Evolutionary conservation across 2,329 filamentous ascomycete genomes (phyloP).

Genomic region (Penicillium sp.): DNA sequence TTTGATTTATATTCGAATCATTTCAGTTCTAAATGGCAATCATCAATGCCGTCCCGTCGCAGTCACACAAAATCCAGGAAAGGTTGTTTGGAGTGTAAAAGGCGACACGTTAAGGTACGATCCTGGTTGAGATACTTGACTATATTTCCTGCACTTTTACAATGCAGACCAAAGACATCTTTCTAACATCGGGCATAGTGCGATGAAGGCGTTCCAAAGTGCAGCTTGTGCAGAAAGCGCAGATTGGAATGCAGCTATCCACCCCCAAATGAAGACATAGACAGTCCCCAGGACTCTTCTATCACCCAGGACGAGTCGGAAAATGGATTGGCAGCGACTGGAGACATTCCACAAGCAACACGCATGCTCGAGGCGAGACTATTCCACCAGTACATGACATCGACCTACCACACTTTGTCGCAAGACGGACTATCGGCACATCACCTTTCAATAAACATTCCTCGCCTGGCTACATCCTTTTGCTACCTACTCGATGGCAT

Average conservation of each 20-base stretch:
- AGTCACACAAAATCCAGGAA: slow-evolving; percentile 44
- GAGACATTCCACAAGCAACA: slow-evolving; percentile 19
- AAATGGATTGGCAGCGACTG: slow-evolving; percentile 8
- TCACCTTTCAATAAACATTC: slow-evolving; percentile 37
- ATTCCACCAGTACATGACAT: slow-evolving; percentile 42
- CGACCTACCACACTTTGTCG: slow-evolving; percentile 36
- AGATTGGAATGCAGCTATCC: slow-evolving; percentile 41
- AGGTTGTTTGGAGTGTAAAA: slow-evolving; percentile 43
- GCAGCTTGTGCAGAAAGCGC: slow-evolving; percentile 40
- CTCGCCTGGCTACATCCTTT: slow-evolving; percentile 43
- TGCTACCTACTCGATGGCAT: slow-evolving; percentile 49
- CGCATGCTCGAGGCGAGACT: slow-evolving; percentile 40
- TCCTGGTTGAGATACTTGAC: no score
- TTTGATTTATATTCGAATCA: background rate
- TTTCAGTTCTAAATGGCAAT: slow-evolving; percentile 1
- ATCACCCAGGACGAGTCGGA: slow-evolving; percentile 23
- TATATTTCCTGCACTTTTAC: no score
- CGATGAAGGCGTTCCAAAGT: slow-evolving; percentile 39
- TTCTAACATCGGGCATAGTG: slow-evolving; percentile 29
- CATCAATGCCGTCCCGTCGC: slow-evolving; percentile 33
- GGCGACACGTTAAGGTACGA: slow-evolving; percentile 39
- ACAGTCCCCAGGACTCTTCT: slow-evolving; percentile 25
- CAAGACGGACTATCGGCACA: slow-evolving; percentile 33
- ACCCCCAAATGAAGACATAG: slow-evolving; percentile 20
- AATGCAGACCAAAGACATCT: no score